phyloP scores from a whole-genome alignment of 140 eudicot genomes.

The Bidens hawaiensis region DNA sequence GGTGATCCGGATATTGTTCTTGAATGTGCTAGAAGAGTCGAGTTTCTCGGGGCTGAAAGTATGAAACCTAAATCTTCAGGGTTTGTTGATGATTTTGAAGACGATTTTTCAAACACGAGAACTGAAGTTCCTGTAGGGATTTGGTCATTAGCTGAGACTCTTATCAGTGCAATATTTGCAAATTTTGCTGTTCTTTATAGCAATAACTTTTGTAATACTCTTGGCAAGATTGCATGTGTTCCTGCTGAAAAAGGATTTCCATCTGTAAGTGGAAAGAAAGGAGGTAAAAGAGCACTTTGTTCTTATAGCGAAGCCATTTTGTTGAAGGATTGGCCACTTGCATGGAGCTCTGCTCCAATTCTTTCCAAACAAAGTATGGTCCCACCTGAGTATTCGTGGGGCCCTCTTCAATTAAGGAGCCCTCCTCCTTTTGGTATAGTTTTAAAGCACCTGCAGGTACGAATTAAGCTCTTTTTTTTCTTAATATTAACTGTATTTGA shows the following conservation, averaged over 20 bases:
- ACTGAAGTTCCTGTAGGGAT: conserved; percentile 68
- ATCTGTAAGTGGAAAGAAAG: conserved; percentile 69
- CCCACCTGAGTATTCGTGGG: conserved; percentile 99
- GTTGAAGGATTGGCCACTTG: conserved; percentile 96
- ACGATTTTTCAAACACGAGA: conserved; percentile 41
- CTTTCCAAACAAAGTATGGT: conserved; percentile 64
- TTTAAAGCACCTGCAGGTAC: conserved; percentile 78
- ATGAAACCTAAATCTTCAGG: conserved; percentile 45
- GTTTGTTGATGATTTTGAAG: conserved; percentile 59
- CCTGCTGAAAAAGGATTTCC: conserved; percentile 97
- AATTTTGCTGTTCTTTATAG: conserved; percentile 95
- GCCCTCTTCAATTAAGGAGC: conserved; percentile 67
- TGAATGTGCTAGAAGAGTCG: conserved; percentile 94
- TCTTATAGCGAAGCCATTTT: conserved; percentile 82
- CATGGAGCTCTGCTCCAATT: conserved; percentile 90
- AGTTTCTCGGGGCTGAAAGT: conserved; percentile 74
- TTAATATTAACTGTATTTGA: too few species aligned
- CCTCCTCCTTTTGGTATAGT: conserved; percentile 83
- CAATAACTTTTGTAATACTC: conserved; percentile 71
- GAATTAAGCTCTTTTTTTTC: not conserved
- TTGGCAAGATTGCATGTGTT: conserved; percentile 87
- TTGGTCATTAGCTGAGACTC: conserved; percentile 82
- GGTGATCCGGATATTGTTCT: conserved; percentile 76
- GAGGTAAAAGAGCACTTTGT: conserved; percentile 78
- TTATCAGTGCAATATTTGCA: conserved; percentile 68